Evolutionary conservation across 2,329 filamentous ascomycete genomes (phyloP), one percentile per base, ranked within the genome.

Genomic region (Gaeumannomyces tritici): DNA sequence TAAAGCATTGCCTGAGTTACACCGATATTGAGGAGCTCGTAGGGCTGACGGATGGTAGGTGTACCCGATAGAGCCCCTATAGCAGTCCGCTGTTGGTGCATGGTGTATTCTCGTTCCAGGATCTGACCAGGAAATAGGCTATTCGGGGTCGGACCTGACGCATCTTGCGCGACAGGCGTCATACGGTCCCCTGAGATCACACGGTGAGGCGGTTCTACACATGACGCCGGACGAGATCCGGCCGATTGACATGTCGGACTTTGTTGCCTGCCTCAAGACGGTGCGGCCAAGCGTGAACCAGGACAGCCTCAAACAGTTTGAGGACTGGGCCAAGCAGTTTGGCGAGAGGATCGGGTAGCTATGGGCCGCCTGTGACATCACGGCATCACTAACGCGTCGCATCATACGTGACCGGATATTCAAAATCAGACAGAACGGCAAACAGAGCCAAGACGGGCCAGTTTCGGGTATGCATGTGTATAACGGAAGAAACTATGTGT

Each of bases 81-180:
- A n/a, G 35, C 58, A 47, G 4, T 35, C 26, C 51, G 56, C 21
- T 24, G 7, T 11, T 51, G 29, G 11, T 56, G 28, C 7, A 24
- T 42, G 5, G 18, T 29, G 15, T 35, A 6, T 28, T 57, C 29
- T 29, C 28, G 4, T 54, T 61, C 28, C 58, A 31, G 57, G 68
- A 64, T 29, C 63, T 68, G 55, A 61, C 55, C 11, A 35, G 12
- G 29, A 9, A 35, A 35, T 62, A 97, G 93, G 92, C n/a, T 99
- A 96, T 76, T 97, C 92, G 11, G 95, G 95, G 57, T 96, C 92
- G 2, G 95, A 99, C 70, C 96, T 99, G 67, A 98, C 95, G 27
- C 93, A 95, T 1, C 80, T 99, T 11, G 95, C 95, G 9, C 99
- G 99, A 75, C 95, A 99, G 72, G 95, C 95, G 11, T 95, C 95